Conservation (phyloP, 768 basidiomycete species). For the Trametes cubensis region DNA sequence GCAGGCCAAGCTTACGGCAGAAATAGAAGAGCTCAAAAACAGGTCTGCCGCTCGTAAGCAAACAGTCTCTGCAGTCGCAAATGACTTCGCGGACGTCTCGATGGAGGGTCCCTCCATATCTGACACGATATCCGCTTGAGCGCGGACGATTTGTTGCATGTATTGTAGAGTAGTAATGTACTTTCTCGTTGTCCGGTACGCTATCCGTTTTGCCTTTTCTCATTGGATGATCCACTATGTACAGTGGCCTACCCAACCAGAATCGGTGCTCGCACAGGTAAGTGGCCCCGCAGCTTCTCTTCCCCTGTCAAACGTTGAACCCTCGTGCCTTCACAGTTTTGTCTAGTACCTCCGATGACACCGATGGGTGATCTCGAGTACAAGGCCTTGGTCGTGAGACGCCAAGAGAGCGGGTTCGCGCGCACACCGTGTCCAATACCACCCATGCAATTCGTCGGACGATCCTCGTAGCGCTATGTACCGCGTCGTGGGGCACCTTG, state of each 20-base stretch:
- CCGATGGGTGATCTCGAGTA: not conserved
- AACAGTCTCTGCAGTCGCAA: conserved; percentile 14
- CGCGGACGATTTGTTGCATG: not conserved
- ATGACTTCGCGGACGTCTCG: conserved; percentile 22
- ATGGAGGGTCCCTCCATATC: conserved; percentile 22
- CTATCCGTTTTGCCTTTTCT: not conserved
- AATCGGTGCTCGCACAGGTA: not conserved
- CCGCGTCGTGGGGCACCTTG: conserved; percentile 5
- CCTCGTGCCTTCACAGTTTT: not conserved
- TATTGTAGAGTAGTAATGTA: conserved; percentile 18
- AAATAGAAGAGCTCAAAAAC: conserved; percentile 57
- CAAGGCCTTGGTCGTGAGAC: not conserved
- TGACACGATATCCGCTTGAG: conserved; percentile 4
- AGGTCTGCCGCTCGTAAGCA: conserved; percentile 50
- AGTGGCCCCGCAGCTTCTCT: not conserved
- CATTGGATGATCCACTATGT: not conserved
- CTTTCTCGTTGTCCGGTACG: no score
- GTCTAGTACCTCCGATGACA: conserved; percentile 4
- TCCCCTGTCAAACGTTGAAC: not conserved
- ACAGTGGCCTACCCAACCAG: not conserved
- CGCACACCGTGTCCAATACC: not conserved
- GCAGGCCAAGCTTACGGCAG: conserved; percentile 59
- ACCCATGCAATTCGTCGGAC: conserved; percentile 10
- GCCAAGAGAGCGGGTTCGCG: not conserved
- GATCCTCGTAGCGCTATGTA: conserved; percentile 14